Percentiles rank a stretch among this genome's conserved stretches.
phyloP scores from a whole-genome alignment of 352 stramenopile species.

The Pythium apleroticum region DNA sequence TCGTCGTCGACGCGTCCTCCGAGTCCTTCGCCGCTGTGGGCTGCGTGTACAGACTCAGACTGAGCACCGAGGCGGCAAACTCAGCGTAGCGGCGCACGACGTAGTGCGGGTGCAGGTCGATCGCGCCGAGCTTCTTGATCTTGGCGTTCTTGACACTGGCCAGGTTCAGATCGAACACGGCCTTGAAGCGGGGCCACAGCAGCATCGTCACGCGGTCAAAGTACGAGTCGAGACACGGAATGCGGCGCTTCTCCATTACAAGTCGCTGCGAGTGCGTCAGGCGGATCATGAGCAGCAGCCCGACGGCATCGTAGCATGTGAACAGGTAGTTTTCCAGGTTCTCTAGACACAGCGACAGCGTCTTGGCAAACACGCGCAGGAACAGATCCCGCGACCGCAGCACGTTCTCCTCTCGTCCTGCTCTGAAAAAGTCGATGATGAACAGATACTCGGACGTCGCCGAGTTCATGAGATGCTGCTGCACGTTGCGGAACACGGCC shows the following conservation, averaged over 20 bases:
- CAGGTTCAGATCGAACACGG: slow-evolving; percentile 96
- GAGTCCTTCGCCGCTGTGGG: slow-evolving; percentile 13
- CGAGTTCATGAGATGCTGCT: slow-evolving; percentile 97
- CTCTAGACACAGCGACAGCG: slow-evolving; percentile 94
- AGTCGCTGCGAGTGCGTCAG: slow-evolving; percentile 88
- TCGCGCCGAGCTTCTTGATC: slow-evolving; percentile 88
- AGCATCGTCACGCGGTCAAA: slow-evolving; percentile 96
- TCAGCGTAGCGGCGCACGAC: slow-evolving; percentile 96
- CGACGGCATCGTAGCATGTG: slow-evolving; percentile 96
- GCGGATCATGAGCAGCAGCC: slow-evolving; percentile 98
- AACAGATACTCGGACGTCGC: slow-evolving; percentile 98
- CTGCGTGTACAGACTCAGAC: slow-evolving; percentile 84
- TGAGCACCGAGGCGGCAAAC: slow-evolving; percentile 95
- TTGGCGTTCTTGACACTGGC: slow-evolving; percentile 89
- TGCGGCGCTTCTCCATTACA: slow-evolving; percentile 81
- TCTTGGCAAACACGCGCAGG: slow-evolving; percentile 94
- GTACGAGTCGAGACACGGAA: slow-evolving; percentile 94
- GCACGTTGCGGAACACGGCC: slow-evolving; percentile 94
- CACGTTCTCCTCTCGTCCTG: slow-evolving; percentile 66
- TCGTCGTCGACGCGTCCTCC: slow-evolving; percentile 33
- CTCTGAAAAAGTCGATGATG: slow-evolving; percentile 92
- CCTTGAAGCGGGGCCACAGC: slow-evolving; percentile 97
- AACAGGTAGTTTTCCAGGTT: slow-evolving; percentile 99
- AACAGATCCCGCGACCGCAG: slow-evolving; percentile 90
- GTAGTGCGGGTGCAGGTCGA: slow-evolving; percentile 97